Evolutionary conservation across 768 basidiomycete species (phyloP).

Genomic region (Russula olivacea): DNA sequence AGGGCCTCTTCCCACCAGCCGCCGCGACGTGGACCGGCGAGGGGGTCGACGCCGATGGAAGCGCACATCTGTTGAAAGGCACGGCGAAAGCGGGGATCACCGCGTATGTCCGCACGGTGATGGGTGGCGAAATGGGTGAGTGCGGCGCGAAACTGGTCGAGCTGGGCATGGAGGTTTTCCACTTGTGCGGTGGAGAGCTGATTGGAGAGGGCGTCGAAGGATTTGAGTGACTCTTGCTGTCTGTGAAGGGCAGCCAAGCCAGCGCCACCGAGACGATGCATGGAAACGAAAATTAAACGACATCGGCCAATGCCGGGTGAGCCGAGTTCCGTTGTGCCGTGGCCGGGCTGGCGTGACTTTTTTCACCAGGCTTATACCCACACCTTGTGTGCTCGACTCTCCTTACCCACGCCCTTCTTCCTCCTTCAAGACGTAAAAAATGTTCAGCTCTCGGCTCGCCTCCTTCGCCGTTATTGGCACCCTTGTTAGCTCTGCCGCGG

Average conservation of each 20-base stretch:
- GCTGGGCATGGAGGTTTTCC: constrained; percentile 71
- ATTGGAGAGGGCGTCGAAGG: constrained; percentile 76
- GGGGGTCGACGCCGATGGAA: constrained; percentile 90
- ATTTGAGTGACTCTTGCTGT: constrained; percentile 74
- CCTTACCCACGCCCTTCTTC: constrained; percentile 15
- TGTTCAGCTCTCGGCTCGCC: constrained; percentile 34
- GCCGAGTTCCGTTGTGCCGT: no score
- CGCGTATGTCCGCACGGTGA: constrained; percentile 78
- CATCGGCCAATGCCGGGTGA: constrained; percentile 4
- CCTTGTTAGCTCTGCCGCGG: constrained; percentile 36
- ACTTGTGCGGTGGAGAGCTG: constrained; percentile 73
- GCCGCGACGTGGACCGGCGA: constrained; percentile 77
- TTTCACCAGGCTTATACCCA: background rate
- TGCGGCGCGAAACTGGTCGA: constrained; percentile 78
- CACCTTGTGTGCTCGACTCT: background rate
- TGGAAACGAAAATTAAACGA: constrained; percentile 26
- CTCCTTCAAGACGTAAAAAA: constrained; percentile 12
- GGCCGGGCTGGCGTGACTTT: background rate
- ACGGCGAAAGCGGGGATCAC: constrained; percentile 81
- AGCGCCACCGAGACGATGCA: constrained; percentile 74
- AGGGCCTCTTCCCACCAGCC: constrained; percentile 92
- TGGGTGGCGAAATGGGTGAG: constrained; percentile 77
- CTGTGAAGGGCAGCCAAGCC: constrained; percentile 87
- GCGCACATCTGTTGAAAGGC: constrained; percentile 96
- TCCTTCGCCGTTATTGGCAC: constrained; percentile 36